phyloP scores from a whole-genome alignment of 2,329 filamentous ascomycete species.

The Tolypocladium capitatum region DNA sequence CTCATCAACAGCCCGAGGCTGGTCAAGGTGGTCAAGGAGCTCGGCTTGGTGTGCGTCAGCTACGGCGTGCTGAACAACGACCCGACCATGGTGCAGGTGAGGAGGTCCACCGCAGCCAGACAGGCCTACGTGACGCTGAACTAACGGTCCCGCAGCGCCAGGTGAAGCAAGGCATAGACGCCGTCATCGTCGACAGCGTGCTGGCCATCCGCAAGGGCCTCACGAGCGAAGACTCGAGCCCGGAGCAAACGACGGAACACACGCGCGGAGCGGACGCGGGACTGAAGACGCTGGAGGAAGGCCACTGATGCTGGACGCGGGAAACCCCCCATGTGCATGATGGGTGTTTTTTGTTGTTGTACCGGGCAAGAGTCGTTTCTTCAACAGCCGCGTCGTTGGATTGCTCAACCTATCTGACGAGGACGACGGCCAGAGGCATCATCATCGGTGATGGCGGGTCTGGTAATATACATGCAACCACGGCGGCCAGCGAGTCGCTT shows the following conservation, averaged over 20 bases:
- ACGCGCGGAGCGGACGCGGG: constrained; percentile 2
- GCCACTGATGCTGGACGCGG: not conserved
- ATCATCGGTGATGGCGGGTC: no score
- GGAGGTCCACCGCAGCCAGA: constrained; percentile 14
- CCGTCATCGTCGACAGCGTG: constrained; percentile 93
- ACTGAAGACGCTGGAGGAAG: constrained; percentile 1
- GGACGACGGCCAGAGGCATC: not conserved
- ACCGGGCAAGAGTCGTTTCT: not conserved
- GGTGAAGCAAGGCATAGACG: constrained; percentile 91
- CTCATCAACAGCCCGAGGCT: constrained; percentile 80
- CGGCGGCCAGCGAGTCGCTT: no score
- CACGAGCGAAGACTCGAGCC: constrained; percentile 29
- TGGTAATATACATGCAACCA: no score
- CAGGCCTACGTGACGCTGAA: not conserved
- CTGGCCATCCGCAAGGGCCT: constrained; percentile 85
- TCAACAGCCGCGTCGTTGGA: not conserved
- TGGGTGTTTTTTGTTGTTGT: not conserved
- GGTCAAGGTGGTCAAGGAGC: constrained; percentile 88
- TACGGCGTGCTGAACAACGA: constrained; percentile 92
- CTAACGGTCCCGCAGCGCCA: constrained; percentile 47
- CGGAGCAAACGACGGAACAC: constrained; percentile 2
- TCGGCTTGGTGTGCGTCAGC: constrained; percentile 83
- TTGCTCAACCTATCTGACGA: not conserved
- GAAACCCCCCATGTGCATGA: not conserved
- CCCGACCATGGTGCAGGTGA: constrained; percentile 68